These are phyloP conservation scores for Lactifluus subvellereus DNA, from an alignment of 768 basidiomycete species.

Conservation along the genomic window DNA sequence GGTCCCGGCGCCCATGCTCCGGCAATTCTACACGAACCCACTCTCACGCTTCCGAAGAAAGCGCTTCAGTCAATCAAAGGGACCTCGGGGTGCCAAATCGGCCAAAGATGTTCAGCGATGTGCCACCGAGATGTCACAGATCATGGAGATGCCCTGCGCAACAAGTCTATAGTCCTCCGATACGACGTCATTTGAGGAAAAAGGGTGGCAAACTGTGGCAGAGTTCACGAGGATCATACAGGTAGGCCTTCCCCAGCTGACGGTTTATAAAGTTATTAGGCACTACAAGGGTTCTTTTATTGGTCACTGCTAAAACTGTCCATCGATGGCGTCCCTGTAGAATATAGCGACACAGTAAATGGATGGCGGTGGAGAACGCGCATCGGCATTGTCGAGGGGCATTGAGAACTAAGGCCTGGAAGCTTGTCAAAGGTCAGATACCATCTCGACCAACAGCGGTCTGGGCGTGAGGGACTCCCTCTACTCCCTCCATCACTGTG, in stretches of 20 bases:
- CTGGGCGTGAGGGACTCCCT: not conserved
- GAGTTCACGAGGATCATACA: constrained; percentile 4
- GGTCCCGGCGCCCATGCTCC: not conserved
- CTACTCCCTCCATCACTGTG: not conserved
- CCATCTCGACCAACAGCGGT: not conserved
- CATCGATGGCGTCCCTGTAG: not conserved
- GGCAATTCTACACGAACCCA: constrained; percentile 5
- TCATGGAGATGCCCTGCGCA: not conserved
- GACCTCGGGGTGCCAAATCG: constrained; percentile 11
- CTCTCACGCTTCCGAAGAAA: not conserved
- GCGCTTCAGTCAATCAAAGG: not conserved
- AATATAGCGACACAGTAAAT: not conserved
- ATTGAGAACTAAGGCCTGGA: not conserved
- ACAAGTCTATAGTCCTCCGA: not conserved
- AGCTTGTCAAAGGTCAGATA: not conserved
- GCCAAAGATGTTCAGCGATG: constrained; percentile 2
- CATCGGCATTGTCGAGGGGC: not conserved
- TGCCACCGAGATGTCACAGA: constrained; percentile 11
- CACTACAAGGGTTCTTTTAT: not conserved
- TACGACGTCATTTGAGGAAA: constrained; percentile 1
- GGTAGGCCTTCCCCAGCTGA: not conserved
- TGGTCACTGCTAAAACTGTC: not conserved
- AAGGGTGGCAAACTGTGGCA: constrained; percentile 4
- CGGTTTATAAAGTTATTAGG: constrained; percentile 5
- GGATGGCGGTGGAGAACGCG: not conserved